Evolutionary conservation across 805 yeast genomes (phyloP).

Genomic region (Hanseniaspora guilliermondii): DNA sequence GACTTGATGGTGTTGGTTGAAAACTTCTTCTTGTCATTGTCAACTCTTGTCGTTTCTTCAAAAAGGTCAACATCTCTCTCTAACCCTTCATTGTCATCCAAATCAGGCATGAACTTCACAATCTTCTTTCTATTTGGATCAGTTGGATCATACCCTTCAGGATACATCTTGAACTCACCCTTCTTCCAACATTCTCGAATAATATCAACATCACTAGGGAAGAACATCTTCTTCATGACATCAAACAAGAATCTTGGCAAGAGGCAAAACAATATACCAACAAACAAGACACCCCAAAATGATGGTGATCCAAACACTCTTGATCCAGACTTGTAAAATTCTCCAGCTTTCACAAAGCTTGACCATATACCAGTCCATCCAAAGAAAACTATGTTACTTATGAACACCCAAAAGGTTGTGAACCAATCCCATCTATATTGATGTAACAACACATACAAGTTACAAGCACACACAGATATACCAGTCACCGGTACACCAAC

Average conservation of each 20-base stretch:
- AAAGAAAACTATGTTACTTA: slow-evolving; percentile 50
- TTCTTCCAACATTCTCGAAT: slow-evolving; percentile 55
- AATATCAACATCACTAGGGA: slow-evolving; percentile 60
- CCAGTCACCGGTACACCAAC: slow-evolving; percentile 57
- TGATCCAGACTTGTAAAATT: slow-evolving; percentile 55
- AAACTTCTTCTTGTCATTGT: not conserved
- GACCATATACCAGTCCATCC: slow-evolving; percentile 80
- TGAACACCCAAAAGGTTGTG: slow-evolving; percentile 38
- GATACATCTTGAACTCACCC: slow-evolving; percentile 59
- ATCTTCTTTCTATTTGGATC: slow-evolving; percentile 54
- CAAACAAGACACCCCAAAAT: slow-evolving; percentile 56
- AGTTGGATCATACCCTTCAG: slow-evolving; percentile 63
- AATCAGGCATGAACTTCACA: slow-evolving; percentile 26
- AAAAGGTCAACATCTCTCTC: slow-evolving; percentile 2
- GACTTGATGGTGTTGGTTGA: slow-evolving; percentile 5
- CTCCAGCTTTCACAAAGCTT: slow-evolving; percentile 38
- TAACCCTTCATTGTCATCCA: slow-evolving; percentile 17
- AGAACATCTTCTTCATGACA: slow-evolving; percentile 37
- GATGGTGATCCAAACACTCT: slow-evolving; percentile 48
- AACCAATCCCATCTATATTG: slow-evolving; percentile 79
- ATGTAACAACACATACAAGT: slow-evolving; percentile 50
- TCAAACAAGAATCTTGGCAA: slow-evolving; percentile 58
- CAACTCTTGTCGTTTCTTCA: slow-evolving; percentile 5
- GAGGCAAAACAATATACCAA: slow-evolving; percentile 53
- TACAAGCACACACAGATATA: slow-evolving; percentile 56